Conservation (phyloP, 345 rosid species). For the Arabidopsis arenosa region DNA sequence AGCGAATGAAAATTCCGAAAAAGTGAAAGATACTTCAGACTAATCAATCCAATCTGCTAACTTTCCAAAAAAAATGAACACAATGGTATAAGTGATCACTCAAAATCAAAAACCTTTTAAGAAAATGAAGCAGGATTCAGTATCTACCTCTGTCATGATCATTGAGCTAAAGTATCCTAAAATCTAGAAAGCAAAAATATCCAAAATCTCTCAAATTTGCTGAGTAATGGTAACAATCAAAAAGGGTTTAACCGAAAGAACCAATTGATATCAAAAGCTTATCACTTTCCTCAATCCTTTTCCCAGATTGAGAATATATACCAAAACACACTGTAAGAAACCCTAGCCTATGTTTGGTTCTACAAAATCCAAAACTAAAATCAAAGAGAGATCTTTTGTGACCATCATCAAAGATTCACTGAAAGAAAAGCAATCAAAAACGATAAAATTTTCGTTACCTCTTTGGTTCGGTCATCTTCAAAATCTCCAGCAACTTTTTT, state of each 20-base stretch:
- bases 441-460: constrained; percentile 4
- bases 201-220: neutral
- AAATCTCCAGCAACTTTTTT: constrained; percentile 18
- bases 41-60: neutral
- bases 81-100: neutral
- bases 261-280: neutral
- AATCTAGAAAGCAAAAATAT: neutral
- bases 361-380: neutral
- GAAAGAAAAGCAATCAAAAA: neutral
- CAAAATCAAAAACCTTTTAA: constrained; percentile 13
- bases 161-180: neutral
- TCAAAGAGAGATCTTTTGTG: neutral
- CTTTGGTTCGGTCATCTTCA: constrained; percentile 43
- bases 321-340: constrained; percentile 20
- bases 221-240: neutral
- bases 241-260: neutral
- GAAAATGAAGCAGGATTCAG: neutral
- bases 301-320: neutral
- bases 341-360: constrained; percentile 32
- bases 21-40: constrained; percentile 5
- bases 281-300: constrained; percentile 15
- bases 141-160: neutral
- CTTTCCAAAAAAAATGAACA: constrained; percentile 4
- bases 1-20: neutral
- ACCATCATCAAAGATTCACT: neutral